Base-by-base conservation (phyloP, 768 basidiomycete genomes). In the Coprinopsis marcescibilis region DNA sequence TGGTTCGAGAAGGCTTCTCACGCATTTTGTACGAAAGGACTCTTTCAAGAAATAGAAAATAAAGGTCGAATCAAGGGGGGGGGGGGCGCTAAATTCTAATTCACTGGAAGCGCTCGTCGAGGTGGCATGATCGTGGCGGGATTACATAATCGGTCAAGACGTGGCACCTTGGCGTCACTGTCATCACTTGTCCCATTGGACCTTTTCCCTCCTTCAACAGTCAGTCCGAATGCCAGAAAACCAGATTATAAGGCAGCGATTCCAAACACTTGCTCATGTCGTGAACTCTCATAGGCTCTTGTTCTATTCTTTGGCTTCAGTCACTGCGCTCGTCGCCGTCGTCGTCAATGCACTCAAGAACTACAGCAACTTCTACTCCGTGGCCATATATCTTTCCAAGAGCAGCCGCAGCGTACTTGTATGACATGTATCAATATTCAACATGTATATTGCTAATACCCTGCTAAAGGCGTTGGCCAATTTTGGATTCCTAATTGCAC, bases 341-440 rank as follows among this genome's bases (percentile, higher is more conserved):
- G 73, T 97, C 50, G 65, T 76, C 40, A 89, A 86, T 64, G 92
- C 92, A 10, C 75, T 92, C 59, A 77, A 81, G 57, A 83, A 76
- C 44, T 77, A 94, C 57, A 83, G 82, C 57, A 96, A 93, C 69
- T 97, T 97, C 68, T 99, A 94, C 62, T 85, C 93, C 13, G 85
- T 95, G 2, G 80, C 89, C 24, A 90, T 99, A 2, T 87, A 84
- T 59, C 77, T 99, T n/a, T 87, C 90, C 3, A 88, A 86, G 68
- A 94, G 90, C 60, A 91, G 83, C 59, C 81, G 90, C n/a, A 92
- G 89, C 55, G 81, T 94, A 45, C 70, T 99, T 69, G 96, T 97
- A 51, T 52, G 83, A 44, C 35, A 11, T 15, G 24, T 26, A 15
- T 17, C 35, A 38, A 29, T 29, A 36, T 29, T 38, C 30, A 44